These are phyloP conservation scores for Ophiocordyceps unilateralis DNA, from an alignment of 2,329 filamentous ascomycete genomes.

Conservation along the genomic window DNA sequence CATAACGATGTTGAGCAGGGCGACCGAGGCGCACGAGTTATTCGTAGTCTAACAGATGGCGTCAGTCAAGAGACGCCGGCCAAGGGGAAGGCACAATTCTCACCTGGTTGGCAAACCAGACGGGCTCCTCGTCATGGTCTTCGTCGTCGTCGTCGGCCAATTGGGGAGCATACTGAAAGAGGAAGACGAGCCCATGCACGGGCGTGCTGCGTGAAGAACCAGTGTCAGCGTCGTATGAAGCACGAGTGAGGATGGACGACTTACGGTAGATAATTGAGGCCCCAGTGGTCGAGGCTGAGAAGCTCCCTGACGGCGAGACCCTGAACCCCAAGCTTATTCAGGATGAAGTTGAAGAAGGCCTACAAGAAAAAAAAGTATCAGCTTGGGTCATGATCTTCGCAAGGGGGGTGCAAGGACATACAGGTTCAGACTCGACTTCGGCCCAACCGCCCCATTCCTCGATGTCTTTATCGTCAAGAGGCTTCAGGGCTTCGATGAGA, in stretches of 20 bases:
- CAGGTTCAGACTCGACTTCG: constrained; percentile 82
- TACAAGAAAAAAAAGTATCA: constrained; percentile 15
- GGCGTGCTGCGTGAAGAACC: constrained; percentile 36
- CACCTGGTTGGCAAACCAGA: constrained; percentile 95
- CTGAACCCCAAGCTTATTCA: constrained; percentile 60
- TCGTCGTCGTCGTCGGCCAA: constrained; percentile 26
- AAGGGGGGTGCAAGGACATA: constrained; percentile 14
- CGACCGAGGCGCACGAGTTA: constrained; percentile 85
- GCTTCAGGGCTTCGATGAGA: constrained; percentile 27
- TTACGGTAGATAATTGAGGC: constrained; percentile 45
- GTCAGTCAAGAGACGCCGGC: constrained; percentile 2
- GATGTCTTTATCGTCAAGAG: constrained; percentile 33
- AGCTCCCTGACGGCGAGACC: constrained; percentile 63
- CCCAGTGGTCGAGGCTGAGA: constrained; percentile 50
- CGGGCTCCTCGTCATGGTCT: constrained; percentile 24
- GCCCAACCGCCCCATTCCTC: constrained; percentile 55
- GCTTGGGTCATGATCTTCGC: not conserved
- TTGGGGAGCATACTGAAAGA: constrained; percentile 51
- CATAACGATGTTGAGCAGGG: constrained; percentile 85
- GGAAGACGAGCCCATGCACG: constrained; percentile 73
- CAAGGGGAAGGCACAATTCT: constrained; percentile 3
- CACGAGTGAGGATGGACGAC: not conserved
- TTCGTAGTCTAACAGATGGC: constrained; percentile 41
- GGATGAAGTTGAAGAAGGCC: constrained; percentile 75
- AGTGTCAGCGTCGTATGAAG: not conserved